Conservation (phyloP, 306 rosid genomes). For the Inga laurina region DNA sequence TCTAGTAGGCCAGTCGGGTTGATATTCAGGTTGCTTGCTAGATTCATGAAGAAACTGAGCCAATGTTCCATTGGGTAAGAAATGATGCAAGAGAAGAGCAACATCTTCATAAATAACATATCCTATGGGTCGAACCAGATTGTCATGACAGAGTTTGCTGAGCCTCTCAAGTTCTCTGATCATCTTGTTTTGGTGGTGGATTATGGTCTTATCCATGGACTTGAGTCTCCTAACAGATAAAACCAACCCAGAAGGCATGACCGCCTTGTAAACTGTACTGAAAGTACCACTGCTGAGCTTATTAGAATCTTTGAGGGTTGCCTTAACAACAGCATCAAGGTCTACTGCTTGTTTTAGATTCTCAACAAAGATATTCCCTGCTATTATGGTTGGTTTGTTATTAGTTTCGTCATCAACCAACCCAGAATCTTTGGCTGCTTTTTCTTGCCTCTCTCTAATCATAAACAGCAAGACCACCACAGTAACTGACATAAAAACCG, state of each 20-base stretch:
- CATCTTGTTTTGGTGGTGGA: slow-evolving; percentile 97
- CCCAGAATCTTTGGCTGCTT: slow-evolving; percentile 70
- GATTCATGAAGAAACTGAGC: slow-evolving; percentile 91
- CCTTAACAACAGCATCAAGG: slow-evolving; percentile 86
- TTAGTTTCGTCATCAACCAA: slow-evolving; percentile 55
- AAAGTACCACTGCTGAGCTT: slow-evolving; percentile 89
- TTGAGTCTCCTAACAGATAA: slow-evolving; percentile 86
- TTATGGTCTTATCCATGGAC: slow-evolving; percentile 92
- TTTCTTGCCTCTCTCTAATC: slow-evolving; percentile 89
- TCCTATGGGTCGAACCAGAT: slow-evolving; percentile 85
- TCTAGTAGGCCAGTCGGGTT: slow-evolving; percentile 93
- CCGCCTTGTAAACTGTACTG: slow-evolving; percentile 91
- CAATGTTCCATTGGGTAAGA: slow-evolving; percentile 82
- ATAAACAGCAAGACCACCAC: slow-evolving; percentile 87
- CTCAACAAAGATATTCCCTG: slow-evolving; percentile 83
- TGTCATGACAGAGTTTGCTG: slow-evolving; percentile 83
- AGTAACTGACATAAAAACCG: slow-evolving; percentile 83
- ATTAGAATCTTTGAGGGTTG: slow-evolving; percentile 85
- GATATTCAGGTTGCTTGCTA: slow-evolving; percentile 66
- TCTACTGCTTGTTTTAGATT: slow-evolving; percentile 90
- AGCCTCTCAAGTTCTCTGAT: slow-evolving; percentile 95
- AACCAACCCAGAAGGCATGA: slow-evolving; percentile 93
- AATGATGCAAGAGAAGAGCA: slow-evolving; percentile 89
- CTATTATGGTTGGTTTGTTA: slow-evolving; percentile 64
- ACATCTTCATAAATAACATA: slow-evolving; percentile 94